Percentiles rank a stretch among this genome's conserved stretches.
phyloP scores from a whole-genome alignment of 805 yeast genomes.

The Candida dajiaensis region DNA sequence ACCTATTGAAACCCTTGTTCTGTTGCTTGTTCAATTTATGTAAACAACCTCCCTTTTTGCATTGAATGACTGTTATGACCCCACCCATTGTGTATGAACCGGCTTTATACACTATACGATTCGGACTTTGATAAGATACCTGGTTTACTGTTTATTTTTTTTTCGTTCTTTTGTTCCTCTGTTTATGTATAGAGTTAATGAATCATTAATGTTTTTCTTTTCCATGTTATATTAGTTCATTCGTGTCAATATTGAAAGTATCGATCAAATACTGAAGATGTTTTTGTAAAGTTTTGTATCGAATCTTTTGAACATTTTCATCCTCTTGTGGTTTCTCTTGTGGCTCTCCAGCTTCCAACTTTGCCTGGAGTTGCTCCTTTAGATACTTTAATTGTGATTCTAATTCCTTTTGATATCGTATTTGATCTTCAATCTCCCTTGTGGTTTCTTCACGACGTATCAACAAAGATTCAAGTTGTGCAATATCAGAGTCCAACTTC shows the following conservation, averaged over 20 bases:
- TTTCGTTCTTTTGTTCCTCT: background rate
- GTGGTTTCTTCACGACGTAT: background rate
- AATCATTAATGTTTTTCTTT: background rate
- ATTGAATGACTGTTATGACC: background rate
- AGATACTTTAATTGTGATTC: slow-evolving; percentile 2
- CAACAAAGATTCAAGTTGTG: slow-evolving; percentile 5
- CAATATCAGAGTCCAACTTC: slow-evolving; percentile 12
- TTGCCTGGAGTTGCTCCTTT: background rate
- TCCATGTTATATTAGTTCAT: background rate
- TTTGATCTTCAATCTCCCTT: background rate
- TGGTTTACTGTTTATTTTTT: background rate
- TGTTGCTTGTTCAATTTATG: background rate
- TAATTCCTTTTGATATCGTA: slow-evolving; percentile 4
- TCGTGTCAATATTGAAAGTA: background rate
- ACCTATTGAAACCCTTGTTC: background rate
- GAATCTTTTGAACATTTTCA: background rate
- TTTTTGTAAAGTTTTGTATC: background rate
- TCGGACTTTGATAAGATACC: background rate
- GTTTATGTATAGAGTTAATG: background rate
- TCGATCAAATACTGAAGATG: background rate
- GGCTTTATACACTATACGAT: no score
- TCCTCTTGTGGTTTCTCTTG: background rate
- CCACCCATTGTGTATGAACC: background rate
- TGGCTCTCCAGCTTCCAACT: background rate
- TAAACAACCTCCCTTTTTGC: background rate